Base-by-base conservation (phyloP, 2,329 filamentous ascomycete species). In the Fusarium albidum region DNA sequence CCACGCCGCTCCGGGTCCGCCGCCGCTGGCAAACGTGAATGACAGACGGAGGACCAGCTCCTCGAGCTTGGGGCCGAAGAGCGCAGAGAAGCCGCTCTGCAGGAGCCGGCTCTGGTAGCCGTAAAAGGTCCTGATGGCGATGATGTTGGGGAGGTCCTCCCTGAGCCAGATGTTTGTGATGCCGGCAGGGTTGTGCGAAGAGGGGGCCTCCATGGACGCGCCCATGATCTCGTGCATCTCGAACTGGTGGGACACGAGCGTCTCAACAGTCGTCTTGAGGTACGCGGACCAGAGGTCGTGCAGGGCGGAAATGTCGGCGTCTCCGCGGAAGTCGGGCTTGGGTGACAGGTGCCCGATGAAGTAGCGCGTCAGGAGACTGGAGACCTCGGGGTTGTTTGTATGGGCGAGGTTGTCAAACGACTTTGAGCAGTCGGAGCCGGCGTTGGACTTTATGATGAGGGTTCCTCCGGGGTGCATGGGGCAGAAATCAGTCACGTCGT, bases 351-450 rank as follows among this genome's bases (percentile, higher is more conserved):
- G 77, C 0, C 80, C 80, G 9, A 83, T 76, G 46, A 82, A 82
- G 60, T 83, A 83, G 34, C 82, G 82, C 1, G 79, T 80, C 5
- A 83, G 64, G 2, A 83, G 72, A 61, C 78, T 81, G 5, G 75
- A 71, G 0, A 83, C 80, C 59, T 83, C 80, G 0, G 81, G 79
- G 43, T 83, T 83, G 57, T 79, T 82, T 2, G 79, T 81, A 59
- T 83, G 81, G 0, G 79, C 80, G 4, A 83, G 74, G 39, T 80
- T 77, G 57, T 83, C 80, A 39, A 83, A 83, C 0, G 79, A 79
- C 55, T 76, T 74, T 7, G 75, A 75, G 52, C 80, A 82, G 59
- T 83, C 81, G 0, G 81, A 76, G n/a, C 81, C 80, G 0, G 80
- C 80, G 49, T 82, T 83, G 3, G 77, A 81, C 54, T 79, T 79